Evolutionary conservation across 2,329 filamentous ascomycete species (phyloP), one percentile per base, ranked within the genome.

Genomic region (Diaporthe amygdali): DNA sequence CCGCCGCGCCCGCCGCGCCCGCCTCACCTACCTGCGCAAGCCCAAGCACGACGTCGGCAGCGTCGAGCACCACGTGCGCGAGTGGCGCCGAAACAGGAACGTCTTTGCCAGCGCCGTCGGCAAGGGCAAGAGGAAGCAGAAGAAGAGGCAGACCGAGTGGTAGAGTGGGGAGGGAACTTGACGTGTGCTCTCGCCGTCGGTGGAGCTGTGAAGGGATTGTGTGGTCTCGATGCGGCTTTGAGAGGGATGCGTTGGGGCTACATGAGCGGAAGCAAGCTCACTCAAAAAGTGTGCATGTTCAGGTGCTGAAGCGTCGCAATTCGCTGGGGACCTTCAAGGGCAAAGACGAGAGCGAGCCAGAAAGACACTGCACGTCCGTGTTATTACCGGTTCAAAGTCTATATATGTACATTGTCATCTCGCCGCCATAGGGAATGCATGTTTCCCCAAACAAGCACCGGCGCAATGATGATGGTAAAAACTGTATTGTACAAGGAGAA

Each of bases 11-110:
- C 92, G 95, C 80, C 90, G 96, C 78, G 96, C 95, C 32, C 88
- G 94, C 76, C 86, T 99, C 81, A 97, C 94, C 78, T 98, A 96
- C 82, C 93, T 99, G 93, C 90, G 95, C 79, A 87, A 95, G 86
- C 90, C 93, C 71, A 93, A 92, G 83, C 95, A 97, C 82, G 95
- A 97, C 83, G 90, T 94, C 84, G 93, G 95, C 73, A 94, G 90
- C 77, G 93, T 97, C 74, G 93, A 97, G 81, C 90, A 93, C 75
- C 86, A 96, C 77, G 94, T 97, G 71, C 84, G 87, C 76, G 87
- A 89, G 75, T 95, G 84, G 84, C 79, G 81, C 56, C 79, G 81
- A 75, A 78, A 77, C 54, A 77, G 83, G 73, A 84, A 81, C 75
- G 80, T 83, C 27, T 79, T 83, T 59, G 80, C 79, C 32, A 78